Base-by-base conservation (phyloP, 257 asterid species). In the Eustoma russellianum region DNA sequence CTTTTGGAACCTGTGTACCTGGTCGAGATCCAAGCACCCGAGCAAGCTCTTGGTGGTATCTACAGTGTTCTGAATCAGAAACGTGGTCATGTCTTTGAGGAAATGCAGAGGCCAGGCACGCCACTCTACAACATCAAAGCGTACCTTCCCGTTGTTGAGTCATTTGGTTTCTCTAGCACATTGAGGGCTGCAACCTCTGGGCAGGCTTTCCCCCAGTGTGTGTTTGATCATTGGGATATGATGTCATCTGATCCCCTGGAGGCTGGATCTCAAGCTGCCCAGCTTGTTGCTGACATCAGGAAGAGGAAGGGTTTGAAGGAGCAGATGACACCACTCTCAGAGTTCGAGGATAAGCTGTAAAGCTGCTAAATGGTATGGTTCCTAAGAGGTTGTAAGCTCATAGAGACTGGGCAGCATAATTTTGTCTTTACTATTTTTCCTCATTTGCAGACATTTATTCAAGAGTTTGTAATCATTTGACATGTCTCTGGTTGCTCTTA, bases 231-330 rank as follows among this genome's bases (percentile, higher is more conserved):
- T 30, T 74, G 79, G 79, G 76, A 74, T 17, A 69, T 40, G 73
- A 74, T 74, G 79, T 57, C 73, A 1, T 66, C 76, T 0, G 79
- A 74, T 35, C 79, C 79, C 38, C 17, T 69, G 62, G 79, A 73
- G 5, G 5, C 49, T 9, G 70, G 65, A 9, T 44, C 73, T 28
- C 66, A 62, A 44, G 76, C 73, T 17, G 9, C 71, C n/a, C 46
- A 14, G 1, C 76, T 69, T 4, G 76, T 74, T 53, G 33, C 69
- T 53, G 73, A 69, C 0, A 74, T 74, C 55, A 55, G 68, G 9
- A 74, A 69, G 79, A 74, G 76, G 72, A 74, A 74, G 65, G 79
- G 79, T 53, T 62, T 74, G 65, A 74, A 74, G 55, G 76, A 70
- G 10, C 70, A 69, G 63, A 62, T 65, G 62, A 69, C 76, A 14